Base-by-base conservation (phyloP, 2,329 filamentous ascomycete species). In the Chaetomiaceae sp. region DNA sequence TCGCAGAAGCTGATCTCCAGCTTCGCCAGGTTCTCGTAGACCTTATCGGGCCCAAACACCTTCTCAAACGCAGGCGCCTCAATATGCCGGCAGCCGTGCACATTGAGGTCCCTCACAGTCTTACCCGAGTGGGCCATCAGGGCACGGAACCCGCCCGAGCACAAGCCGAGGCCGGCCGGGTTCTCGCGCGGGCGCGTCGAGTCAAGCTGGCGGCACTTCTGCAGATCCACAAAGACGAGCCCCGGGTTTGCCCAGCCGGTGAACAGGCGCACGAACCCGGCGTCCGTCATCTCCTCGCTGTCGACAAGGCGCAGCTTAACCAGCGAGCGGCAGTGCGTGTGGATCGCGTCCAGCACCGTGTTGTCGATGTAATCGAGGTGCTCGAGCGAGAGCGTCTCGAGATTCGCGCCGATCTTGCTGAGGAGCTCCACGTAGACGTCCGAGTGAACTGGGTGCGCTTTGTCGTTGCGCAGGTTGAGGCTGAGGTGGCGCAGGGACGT, bases 21-120 rank as follows among this genome's bases (percentile, higher is more conserved):
- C 47, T 84, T 77, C 50, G 71, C 69, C 27, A 97, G 71, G 10
- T 79, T 71, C 0, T 84, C 80, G 56, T 94, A 96, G 1, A 44
- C 52, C 36, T 74, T 77, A 19, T 72, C 73, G 8, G 68, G 65
- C 6, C 70, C 67, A 58, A 97, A 96, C 0, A 85, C 83, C 9
- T 83, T 75, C 51, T 87, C 80, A 49, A 95, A 89, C 0, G 86
- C 81, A 14, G 76, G 68, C 27, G 76, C 72, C 1, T 79, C 76
- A 52, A 97, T 90, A 62, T 95, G 85, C 3, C 91, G 83, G 60
- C 88, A 95, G 0, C 84, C 86, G 12, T 87, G 79, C n/a, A 96
- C 71, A 59, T 94, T 86, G 27, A 97, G 70, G 33, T 76, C 70
- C 49, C 74, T 73, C 2, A 97, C 66, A 10, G 67, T 71, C 1